Conservation (phyloP, 2,329 filamentous ascomycete genomes). For the Fusarium sarcochroum region DNA sequence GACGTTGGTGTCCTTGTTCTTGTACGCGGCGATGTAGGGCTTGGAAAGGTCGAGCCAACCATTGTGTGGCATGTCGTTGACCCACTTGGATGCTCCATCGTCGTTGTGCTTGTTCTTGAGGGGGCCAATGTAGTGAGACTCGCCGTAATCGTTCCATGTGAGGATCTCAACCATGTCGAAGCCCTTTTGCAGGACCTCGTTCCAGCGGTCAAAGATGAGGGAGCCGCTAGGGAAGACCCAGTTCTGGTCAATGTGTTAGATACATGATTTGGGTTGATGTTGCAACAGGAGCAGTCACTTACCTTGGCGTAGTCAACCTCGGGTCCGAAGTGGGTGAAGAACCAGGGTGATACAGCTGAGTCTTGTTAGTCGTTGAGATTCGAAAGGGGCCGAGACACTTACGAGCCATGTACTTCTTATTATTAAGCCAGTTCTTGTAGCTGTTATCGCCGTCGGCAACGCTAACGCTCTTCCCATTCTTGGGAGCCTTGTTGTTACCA, state of each 20-base stretch:
- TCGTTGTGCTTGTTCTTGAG: conserved; percentile 59
- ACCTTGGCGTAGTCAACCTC: conserved; percentile 37
- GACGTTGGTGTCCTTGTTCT: conserved; percentile 58
- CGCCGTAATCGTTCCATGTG: conserved; percentile 67
- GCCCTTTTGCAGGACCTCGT: conserved; percentile 58
- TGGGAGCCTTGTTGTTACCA: conserved; percentile 64
- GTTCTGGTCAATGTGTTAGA: conserved; percentile 63
- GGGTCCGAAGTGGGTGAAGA: conserved; percentile 62
- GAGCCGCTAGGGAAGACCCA: conserved; percentile 72
- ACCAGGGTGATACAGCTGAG: conserved; percentile 56
- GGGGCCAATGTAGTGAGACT: conserved; percentile 68
- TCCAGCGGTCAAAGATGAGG: conserved; percentile 72
- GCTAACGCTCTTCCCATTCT: conserved; percentile 54
- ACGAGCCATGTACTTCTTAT: conserved; percentile 64
- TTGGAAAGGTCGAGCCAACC: conserved; percentile 68
- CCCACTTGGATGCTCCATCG: conserved; percentile 63
- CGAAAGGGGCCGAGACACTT: background rate
- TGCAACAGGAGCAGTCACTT: background rate
- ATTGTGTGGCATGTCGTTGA: conserved; percentile 63
- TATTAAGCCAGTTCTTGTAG: conserved; percentile 53
- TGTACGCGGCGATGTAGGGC: conserved; percentile 68
- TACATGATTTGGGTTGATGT: conserved; percentile 26
- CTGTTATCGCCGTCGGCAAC: conserved; percentile 57
- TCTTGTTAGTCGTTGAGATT: background rate
- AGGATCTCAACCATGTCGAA: conserved; percentile 64